Base-by-base conservation (phyloP, 768 basidiomycete species). In the Hebeloma cylindrosporum region DNA sequence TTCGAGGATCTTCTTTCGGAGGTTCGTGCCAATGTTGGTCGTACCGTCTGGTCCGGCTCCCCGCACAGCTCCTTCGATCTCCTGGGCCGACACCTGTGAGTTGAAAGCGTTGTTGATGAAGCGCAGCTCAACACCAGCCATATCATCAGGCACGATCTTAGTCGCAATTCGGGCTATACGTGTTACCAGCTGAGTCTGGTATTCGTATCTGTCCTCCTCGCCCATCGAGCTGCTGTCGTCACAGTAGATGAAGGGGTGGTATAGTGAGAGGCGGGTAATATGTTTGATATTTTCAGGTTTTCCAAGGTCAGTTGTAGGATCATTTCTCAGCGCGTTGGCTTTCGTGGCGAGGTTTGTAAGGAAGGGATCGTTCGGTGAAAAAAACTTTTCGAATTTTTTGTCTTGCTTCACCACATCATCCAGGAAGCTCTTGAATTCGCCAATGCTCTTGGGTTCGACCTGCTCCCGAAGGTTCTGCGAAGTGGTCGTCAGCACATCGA, bases 211-310 rank as follows among this genome's bases (percentile, higher is more conserved):
- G 27, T 40, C 34, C 16, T 55, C 49, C 5, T 6, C 7, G 3
- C 14, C 32, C 61, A 63, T 63, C 2, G 62, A 62, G 9, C 33
- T 27, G 31, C 61, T 57, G 36, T 57, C 52, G 36, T 54, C 55
- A 33, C 52, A 57, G 35, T 48, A 53, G 10, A 54, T 53, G 36
- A 53, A 33, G 16, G 42, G 47, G 4, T 46, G 36, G 25, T 56
- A 53, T 5, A 56, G 37, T 13, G 61, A 52, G 8, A 62, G 54
- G 3, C 36, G 40, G 29, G 48, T 59, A 4, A 62, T 40, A 20
- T 48, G 61, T 38, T 39, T 44, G 30, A 61, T 23, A 27, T 60
- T 59, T 23, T 60, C 50, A 0, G 53, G 56, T 1, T 50, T 45
- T 13, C 48, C 49, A 16, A 53, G 45, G 14, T 47, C 44, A 0